These are phyloP conservation scores for Oryza rufipogon DNA, from an alignment of 176 grass and related monocot genomes.

Conservation along the genomic window DNA sequence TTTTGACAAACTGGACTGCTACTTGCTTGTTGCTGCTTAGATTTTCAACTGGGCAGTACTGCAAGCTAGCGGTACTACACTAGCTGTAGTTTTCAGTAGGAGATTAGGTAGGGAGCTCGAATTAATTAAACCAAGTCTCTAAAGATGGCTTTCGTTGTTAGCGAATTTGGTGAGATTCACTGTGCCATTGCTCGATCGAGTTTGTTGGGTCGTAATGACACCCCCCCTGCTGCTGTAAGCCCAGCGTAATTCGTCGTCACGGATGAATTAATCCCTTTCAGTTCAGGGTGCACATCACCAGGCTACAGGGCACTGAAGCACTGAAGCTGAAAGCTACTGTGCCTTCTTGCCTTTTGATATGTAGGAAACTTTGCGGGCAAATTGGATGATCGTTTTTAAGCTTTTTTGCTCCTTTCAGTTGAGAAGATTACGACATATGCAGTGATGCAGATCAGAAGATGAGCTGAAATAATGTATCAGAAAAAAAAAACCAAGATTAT, in stretches of 20 bases:
- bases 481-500: not conserved
- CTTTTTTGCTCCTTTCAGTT: not conserved
- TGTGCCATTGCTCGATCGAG: constrained; percentile 32
- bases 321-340: not conserved
- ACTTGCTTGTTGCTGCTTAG: not conserved
- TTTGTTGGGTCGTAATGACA: constrained; percentile 41
- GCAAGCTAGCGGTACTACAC: not conserved
- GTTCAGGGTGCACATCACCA: not conserved
- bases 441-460: not conserved
- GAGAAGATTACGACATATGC: too few species aligned
- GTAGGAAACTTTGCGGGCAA: not conserved
- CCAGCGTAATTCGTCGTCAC: constrained; percentile 33
- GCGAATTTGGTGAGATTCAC: constrained; percentile 58
- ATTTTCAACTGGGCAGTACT: not conserved
- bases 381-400: not conserved
- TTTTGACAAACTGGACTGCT: not conserved
- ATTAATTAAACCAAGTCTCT: constrained; percentile 27
- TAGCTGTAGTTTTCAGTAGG: not conserved
- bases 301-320: not conserved
- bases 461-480: not conserved
- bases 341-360: not conserved
- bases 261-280: not conserved
- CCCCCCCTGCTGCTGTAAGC: constrained; percentile 44
- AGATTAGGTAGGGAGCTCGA: not conserved
- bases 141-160: constrained; percentile 32